Evolutionary conservation across 2,329 filamentous ascomycete species (phyloP), one percentile per base, ranked within the genome.

Genomic region (Pseudocercospora crystallina): DNA sequence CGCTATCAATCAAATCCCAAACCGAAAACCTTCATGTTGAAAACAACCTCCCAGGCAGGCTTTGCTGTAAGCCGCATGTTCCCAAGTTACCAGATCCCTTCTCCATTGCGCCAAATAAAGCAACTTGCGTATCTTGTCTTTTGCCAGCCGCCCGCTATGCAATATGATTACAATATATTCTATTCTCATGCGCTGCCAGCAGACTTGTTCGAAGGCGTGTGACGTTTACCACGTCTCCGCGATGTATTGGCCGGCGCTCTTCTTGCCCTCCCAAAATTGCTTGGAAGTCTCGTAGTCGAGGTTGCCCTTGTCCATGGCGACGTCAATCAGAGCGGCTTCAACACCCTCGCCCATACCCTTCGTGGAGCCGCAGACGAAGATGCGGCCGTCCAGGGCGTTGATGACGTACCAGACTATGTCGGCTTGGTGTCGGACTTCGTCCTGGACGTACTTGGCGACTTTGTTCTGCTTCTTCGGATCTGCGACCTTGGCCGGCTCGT

Each of bases 391-490:
- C n/a, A 97, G 79, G 2, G 90, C 85, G 69, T 97, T 97, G 77
- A 95, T 88, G 58, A 97, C 90, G 70, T 90, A 95, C 94, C 94
- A 99, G 12, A 97, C 92, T n/a, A 97, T 80, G 66, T 97, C 94
- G 1, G 91, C 89, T 69, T 97, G 94, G 58, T 89, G 80, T 9
- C 82, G 79, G 8, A 99, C 92, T 71, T 97, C 94, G 65, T 99
- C 94, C 68, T 99, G 94, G 2, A 99, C 94, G 66, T 99, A 99
- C 59, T 87, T 86, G 57, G 89, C 89, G 61, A 90, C 87, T 39
- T 87, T 71, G 46, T 66, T 61, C 43, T 62, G 56, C 59, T 88
- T 42, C 78, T 80, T 45, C 84, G 84, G 61, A 82, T 94, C 83
- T 9, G 91, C 86, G 1, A 94, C 87, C 36, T 84, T 86, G 74